Percentiles rank a stretch among this genome's conserved stretches.
These are phyloP conservation scores for Gracilariopsis chorda DNA, from an alignment of 23 red algal species.

Conservation along the genomic window DNA sequence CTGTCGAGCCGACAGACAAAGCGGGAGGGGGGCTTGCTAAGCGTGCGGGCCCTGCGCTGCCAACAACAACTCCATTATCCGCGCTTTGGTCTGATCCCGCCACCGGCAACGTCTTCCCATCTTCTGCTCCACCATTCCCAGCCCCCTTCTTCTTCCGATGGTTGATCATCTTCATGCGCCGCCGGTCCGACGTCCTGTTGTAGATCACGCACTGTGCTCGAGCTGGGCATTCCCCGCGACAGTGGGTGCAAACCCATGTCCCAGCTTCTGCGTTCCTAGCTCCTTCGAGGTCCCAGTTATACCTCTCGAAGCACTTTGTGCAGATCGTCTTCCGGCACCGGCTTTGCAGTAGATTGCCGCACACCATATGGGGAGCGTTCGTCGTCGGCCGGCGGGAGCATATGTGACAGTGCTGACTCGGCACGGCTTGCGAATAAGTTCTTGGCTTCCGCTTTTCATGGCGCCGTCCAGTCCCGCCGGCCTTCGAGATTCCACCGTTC, in stretches of 20 bases:
- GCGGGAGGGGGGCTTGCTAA: too few species aligned
- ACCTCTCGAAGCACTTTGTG: constrained; percentile 35
- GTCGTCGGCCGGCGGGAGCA: constrained; percentile 34
- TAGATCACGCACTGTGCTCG: constrained; percentile 71
- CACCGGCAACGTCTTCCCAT: too few species aligned
- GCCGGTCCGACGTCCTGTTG: constrained; percentile 50
- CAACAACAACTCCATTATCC: too few species aligned
- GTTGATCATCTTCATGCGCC: constrained; percentile 49
- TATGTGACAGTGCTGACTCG: constrained; percentile 54
- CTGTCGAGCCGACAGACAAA: too few species aligned
- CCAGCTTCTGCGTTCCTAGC: background rate
- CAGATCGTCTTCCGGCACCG: constrained; percentile 68
- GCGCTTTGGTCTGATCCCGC: too few species aligned
- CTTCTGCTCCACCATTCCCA: too few species aligned
- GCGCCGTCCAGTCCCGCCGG: too few species aligned
- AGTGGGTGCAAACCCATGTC: constrained; percentile 62
- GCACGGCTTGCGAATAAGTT: constrained; percentile 32
- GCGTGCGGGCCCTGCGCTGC: too few species aligned
- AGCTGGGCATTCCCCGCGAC: constrained; percentile 48
- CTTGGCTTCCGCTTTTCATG: constrained; percentile 32
- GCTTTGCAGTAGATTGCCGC: constrained; percentile 33
- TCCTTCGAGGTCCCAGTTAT: background rate
- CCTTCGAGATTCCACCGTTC: too few species aligned
- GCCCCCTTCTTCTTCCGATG: constrained; percentile 48
- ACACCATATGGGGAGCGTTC: constrained; percentile 32